Evolutionary conservation across 352 stramenopile genomes (phyloP).

Genomic region (Pythium phragmiticola): DNA sequence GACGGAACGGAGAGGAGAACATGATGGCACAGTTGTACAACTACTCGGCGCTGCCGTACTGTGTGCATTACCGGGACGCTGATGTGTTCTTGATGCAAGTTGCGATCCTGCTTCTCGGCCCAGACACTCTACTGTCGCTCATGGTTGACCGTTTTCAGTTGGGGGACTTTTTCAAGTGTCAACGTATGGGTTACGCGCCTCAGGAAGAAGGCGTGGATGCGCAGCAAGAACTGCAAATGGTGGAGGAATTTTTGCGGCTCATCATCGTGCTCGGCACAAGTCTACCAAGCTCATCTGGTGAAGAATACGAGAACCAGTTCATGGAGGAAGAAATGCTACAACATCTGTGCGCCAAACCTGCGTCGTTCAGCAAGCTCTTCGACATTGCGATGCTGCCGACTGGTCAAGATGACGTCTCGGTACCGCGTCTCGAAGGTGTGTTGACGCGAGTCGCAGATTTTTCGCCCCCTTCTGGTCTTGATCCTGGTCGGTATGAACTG

Average conservation of each 20-base stretch:
- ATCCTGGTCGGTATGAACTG: slow-evolving; percentile 78
- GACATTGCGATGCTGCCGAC: slow-evolving; percentile 80
- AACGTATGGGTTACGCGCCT: slow-evolving; percentile 42
- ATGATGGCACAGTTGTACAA: slow-evolving; percentile 90
- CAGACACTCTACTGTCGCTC: slow-evolving; percentile 58
- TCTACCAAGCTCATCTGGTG: slow-evolving; percentile 57
- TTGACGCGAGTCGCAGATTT: slow-evolving; percentile 71
- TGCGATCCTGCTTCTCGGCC: slow-evolving; percentile 56
- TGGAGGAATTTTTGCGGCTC: slow-evolving; percentile 82
- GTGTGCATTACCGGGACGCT: slow-evolving; percentile 81
- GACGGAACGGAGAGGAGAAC: slow-evolving; percentile 86
- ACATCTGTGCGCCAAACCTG: slow-evolving; percentile 77
- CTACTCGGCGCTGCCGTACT: slow-evolving; percentile 87
- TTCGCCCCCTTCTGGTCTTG: slow-evolving; percentile 65
- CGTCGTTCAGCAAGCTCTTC: slow-evolving; percentile 80
- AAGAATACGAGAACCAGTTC: slow-evolving; percentile 69
- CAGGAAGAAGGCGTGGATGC: slow-evolving; percentile 66
- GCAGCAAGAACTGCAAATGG: slow-evolving; percentile 69
- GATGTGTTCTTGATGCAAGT: slow-evolving; percentile 84
- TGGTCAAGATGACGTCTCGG: slow-evolving; percentile 79
- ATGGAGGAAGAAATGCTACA: slow-evolving; percentile 84
- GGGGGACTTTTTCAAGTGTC: slow-evolving; percentile 55
- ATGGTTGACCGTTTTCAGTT: slow-evolving; percentile 84
- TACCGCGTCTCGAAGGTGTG: slow-evolving; percentile 60
- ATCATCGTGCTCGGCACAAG: slow-evolving; percentile 77